A percentile compares a stretch with the other conserved stretches of the same genome.
Evolutionary conservation across 495 filamentous ascomycete genomes (phyloP).

Genomic region (Tuber umbilicatum): DNA sequence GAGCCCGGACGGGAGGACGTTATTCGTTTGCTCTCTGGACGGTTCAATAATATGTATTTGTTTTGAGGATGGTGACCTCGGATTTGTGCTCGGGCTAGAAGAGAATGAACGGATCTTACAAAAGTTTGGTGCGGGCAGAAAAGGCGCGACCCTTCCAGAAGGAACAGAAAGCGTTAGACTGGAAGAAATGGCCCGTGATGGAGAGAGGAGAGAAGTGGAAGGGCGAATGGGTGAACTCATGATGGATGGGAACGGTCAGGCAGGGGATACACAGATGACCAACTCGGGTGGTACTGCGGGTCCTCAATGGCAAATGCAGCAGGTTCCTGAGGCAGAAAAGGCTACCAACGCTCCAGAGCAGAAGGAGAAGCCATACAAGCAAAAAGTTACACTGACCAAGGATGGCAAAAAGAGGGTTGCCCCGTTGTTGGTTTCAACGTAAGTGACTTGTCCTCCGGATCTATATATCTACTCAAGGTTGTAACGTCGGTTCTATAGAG

Average conservation of each 20-base stretch:
- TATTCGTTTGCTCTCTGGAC: conserved; percentile 81
- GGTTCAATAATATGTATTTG: conserved; percentile 71
- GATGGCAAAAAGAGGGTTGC: conserved; percentile 95
- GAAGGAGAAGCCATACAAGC: conserved; percentile 56
- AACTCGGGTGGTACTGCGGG: conserved; percentile 37
- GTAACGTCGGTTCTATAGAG: conserved; percentile 16
- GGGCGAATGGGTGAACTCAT: conserved; percentile 95
- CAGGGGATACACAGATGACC: conserved; percentile 33
- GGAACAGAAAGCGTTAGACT: conserved; percentile 77
- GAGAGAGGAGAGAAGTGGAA: conserved; percentile 78
- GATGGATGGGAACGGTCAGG: conserved; percentile 58
- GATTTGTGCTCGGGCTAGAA: conserved; percentile 64
- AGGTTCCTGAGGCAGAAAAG: conserved; percentile 42
- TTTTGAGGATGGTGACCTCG: conserved; percentile 67
- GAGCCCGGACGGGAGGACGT: conserved; percentile 81
- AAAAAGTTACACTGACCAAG: conserved; percentile 87
- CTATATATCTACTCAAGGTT: not conserved
- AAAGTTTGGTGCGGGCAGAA: conserved; percentile 82
- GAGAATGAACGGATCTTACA: conserved; percentile 89
- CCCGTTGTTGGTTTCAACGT: conserved; percentile 80
- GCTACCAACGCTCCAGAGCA: conserved; percentile 48
- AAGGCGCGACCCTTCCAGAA: conserved; percentile 80
- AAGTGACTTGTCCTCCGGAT: conserved; percentile 14
- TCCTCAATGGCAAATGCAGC: conserved; percentile 47
- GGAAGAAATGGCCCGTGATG: conserved; percentile 86